Conservation (phyloP, 208 protist genomes). For the Leptomonas pyrrhocoris region DNA sequence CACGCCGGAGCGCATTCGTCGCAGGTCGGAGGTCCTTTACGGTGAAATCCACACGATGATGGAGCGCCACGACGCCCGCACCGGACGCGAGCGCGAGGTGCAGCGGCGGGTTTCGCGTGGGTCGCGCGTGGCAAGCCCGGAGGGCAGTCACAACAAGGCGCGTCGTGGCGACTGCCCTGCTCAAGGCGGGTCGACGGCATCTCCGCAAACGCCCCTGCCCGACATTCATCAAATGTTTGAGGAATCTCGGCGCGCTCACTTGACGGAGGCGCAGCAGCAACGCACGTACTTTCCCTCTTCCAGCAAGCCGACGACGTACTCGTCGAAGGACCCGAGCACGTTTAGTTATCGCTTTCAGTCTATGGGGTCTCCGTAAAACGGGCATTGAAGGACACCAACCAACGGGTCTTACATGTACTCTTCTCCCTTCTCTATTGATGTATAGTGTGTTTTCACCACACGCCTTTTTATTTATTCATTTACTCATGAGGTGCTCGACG, state of each 20-base stretch:
- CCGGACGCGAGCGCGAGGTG: conserved; percentile 58
- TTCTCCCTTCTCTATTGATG: not conserved
- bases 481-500: not conserved
- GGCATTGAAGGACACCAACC: not conserved
- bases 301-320: conserved; percentile 28
- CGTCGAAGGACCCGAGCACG: conserved; percentile 55
- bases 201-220: conserved; percentile 27
- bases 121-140: not conserved
- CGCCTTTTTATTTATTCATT: not conserved
- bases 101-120: conserved; percentile 29
- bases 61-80: conserved; percentile 48
- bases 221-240: conserved; percentile 72
- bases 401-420: not conserved
- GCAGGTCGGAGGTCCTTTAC: conserved; percentile 50
- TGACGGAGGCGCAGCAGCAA: conserved; percentile 57
- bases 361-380: not conserved
- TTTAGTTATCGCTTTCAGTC: conserved; percentile 76
- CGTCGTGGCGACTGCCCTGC: not conserved
- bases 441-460: not conserved
- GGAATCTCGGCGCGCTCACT: conserved; percentile 57
- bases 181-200: not conserved
- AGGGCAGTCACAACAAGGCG: not conserved
- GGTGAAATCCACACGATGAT: conserved; percentile 70
- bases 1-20: conserved; percentile 71
- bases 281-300: conserved; percentile 48